Percentiles rank a stretch among this genome's conserved stretches.
Evolutionary conservation across 2,329 filamentous ascomycete genomes (phyloP).

Genomic region (Fusarium stilboides): DNA sequence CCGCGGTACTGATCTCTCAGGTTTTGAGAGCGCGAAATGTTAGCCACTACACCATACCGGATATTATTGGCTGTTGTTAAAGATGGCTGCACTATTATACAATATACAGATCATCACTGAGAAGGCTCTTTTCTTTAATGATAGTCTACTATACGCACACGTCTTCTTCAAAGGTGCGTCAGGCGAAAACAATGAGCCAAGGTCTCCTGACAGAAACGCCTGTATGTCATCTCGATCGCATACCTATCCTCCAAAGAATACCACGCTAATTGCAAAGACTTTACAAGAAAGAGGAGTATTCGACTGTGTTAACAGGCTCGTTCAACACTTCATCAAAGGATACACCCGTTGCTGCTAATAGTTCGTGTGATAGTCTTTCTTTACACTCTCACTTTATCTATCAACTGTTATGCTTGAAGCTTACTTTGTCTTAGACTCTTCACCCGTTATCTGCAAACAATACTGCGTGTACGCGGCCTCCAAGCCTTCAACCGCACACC

Average conservation of each 20-base stretch:
- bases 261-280: not conserved
- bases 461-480: not conserved
- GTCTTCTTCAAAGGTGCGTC: too few species aligned
- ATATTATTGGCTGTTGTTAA: slow-evolving; percentile 10
- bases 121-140: too few species aligned
- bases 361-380: not conserved
- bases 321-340: not conserved
- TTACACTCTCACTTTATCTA: too few species aligned
- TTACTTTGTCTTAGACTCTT: too few species aligned
- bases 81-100: rapidly evolving
- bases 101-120: rapidly evolving
- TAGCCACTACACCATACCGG: slow-evolving; percentile 55
- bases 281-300: not conserved
- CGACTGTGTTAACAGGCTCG: too few species aligned
- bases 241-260: too few species aligned
- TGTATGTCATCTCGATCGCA: too few species aligned
- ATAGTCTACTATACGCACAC: too few species aligned
- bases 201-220: too few species aligned
- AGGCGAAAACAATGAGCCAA: too few species aligned
- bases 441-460: too few species aligned
- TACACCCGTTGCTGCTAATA: not conserved
- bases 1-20: slow-evolving; percentile 46
- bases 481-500: not conserved
- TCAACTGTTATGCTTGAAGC: too few species aligned
- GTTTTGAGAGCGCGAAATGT: slow-evolving; percentile 54